A percentile compares a stretch with the other conserved stretches of the same genome.
These are phyloP conservation scores for Pyrus betulifolia DNA, from an alignment of 306 rosid species.

Conservation along the genomic window DNA sequence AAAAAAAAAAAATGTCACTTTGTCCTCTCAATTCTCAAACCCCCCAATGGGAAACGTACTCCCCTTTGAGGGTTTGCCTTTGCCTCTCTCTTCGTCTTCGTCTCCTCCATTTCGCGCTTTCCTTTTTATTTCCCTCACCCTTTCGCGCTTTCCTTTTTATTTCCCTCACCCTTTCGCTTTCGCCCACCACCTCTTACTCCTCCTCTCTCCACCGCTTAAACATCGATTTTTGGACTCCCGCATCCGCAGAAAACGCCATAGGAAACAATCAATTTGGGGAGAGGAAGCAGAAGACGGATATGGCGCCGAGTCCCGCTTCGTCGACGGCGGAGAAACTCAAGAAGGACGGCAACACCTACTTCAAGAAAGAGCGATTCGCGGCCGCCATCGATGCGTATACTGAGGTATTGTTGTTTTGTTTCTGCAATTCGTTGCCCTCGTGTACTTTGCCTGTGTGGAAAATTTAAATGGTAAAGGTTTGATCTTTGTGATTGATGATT, in stretches of 20 bases:
- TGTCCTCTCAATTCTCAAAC: neutral
- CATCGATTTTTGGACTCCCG: neutral
- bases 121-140: too few relatives aligned
- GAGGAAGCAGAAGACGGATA: conserved; percentile 4
- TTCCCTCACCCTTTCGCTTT: neutral
- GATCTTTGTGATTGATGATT: neutral
- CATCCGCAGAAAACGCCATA: neutral
- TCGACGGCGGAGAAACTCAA: conserved; percentile 61
- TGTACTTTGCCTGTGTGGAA: neutral
- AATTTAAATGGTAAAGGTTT: conserved; percentile 5
- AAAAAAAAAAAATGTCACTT: neutral
- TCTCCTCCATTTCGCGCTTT: neutral
- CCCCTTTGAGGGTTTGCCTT: neutral
- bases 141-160: neutral
- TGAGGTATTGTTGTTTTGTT: conserved; percentile 37
- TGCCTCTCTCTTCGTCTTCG: neutral
- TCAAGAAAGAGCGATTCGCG: conserved; percentile 63
- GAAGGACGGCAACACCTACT: conserved; percentile 65
- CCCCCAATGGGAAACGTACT: neutral
- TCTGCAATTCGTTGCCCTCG: neutral
- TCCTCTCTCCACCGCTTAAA: neutral
- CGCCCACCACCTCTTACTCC: neutral
- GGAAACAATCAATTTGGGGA: neutral
- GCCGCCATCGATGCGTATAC: conserved; percentile 98
- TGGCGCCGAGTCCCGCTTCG: conserved; percentile 42